Evolutionary conservation across 805 yeast genomes (phyloP), one percentile per base, ranked within the genome.

Genomic region (Scheffersomyces ergatensis): DNA sequence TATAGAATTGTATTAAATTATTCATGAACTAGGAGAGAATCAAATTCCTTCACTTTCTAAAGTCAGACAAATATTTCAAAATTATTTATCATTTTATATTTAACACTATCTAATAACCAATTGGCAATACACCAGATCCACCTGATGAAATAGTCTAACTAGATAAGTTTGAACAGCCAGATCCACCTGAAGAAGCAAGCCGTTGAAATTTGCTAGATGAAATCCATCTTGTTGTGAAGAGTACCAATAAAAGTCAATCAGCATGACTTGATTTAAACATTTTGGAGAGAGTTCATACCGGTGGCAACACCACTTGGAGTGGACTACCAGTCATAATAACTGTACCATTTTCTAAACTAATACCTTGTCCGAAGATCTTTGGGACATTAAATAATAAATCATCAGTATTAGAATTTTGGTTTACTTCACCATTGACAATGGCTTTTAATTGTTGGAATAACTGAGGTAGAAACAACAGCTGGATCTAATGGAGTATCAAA

Each of bases 401-500:
- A 20, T 58, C 50, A 3, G 80, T 76, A 38, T 56, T 55, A 24
- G 72, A 67, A 16, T 66, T 49, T 54, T 77, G 83, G 40, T 75
- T 65, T 15, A 54, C 36, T 45, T 71, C 72, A 18, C 79, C 82
- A 45, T 77, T 77, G 45, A 78, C 67, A 33, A 49, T 56, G 12
- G 77, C 64, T 29, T 53, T 49, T 30, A 78, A 60, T 15, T 53
- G 50, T n/a, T 39, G 76, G 57, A n/a, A 49, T 43, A 31, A 60
- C 56, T 14, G 74, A 40, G 3, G 67, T 41, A 2, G 74, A 58
- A 3, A 74, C 77, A 35, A 78, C 62, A 6, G 72, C 74, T 4
- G 83, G 83, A 2, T 82, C 83, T 39, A 77, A 52, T 17, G 83
- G 83, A 2, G 81, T 71, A 43, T 78, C 83, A 48, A 72, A 76